These are phyloP conservation scores for Citeromyces hawaiiensis DNA, from an alignment of 1,139 yeast genomes.

Conservation along the genomic window DNA sequence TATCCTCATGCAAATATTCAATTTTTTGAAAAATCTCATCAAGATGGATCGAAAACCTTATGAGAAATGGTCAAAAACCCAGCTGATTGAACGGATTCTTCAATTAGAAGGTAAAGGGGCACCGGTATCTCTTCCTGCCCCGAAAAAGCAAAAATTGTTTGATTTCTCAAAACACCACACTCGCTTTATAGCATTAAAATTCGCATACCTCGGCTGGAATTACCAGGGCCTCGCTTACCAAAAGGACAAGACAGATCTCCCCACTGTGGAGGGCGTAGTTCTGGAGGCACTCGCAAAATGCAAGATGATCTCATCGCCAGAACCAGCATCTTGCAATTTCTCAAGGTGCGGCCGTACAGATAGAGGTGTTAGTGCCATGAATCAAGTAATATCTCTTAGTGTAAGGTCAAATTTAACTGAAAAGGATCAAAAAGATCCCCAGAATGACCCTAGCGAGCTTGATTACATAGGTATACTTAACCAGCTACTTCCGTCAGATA, in stretches of 20 bases:
- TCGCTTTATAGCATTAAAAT: conserved; percentile 64
- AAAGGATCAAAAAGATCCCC: conserved; percentile 43
- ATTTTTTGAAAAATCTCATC: conserved; percentile 2
- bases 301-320: conserved; percentile 46
- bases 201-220: conserved; percentile 88
- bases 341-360: conserved; percentile 96
- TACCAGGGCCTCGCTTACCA: conserved; percentile 87
- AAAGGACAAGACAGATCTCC: conserved; percentile 58
- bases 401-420: conserved; percentile 55
- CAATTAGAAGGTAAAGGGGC: conserved; percentile 24
- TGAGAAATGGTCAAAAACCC: conserved; percentile 23
- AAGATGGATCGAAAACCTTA: conserved; percentile 8
- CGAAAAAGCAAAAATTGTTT: conserved; percentile 28
- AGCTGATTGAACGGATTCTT: conserved; percentile 20
- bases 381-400: conserved; percentile 75
- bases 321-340: conserved; percentile 52
- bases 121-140: neutral
- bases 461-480: conserved; percentile 70
- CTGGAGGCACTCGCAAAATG: conserved; percentile 60
- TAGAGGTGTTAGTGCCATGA: conserved; percentile 93
- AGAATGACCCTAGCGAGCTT: conserved; percentile 51
- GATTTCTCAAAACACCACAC: conserved; percentile 59
- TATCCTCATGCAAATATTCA: neutral
- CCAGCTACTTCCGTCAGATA: conserved; percentile 67
- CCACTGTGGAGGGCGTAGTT: conserved; percentile 76